Conservation (phyloP, 1,139 yeast genomes). For the Wickerhamiella pararugosa region DNA sequence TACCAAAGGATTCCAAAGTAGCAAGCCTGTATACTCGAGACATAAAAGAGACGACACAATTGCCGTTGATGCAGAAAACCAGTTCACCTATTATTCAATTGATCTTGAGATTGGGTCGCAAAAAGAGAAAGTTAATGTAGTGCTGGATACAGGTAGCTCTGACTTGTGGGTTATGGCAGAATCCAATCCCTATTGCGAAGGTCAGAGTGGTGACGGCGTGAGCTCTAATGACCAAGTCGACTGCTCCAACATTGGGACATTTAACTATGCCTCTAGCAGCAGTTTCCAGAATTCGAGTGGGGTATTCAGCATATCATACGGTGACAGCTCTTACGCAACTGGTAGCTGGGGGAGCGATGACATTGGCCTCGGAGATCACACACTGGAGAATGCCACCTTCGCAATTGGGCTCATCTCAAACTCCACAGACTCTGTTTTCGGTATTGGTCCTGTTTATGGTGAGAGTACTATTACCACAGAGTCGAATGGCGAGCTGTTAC, state of each 20-base stretch:
- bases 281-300: background rate
- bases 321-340: conserved; percentile 1
- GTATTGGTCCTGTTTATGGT: conserved; percentile 3
- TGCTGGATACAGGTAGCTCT: conserved; percentile 41
- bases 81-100: conserved; percentile 24
- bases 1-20: no score
- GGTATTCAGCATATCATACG: conserved; percentile 1
- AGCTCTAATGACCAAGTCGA: conserved; percentile 22
- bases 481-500: background rate
- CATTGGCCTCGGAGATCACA: background rate
- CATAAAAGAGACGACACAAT: background rate
- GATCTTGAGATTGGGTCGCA: conserved; percentile 28
- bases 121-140: conserved; percentile 29
- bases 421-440: background rate
- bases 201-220: conserved; percentile 30
- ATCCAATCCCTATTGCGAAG: conserved; percentile 17
- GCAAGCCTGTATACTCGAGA: no score
- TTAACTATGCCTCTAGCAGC: background rate
- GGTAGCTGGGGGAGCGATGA: conserved; percentile 1
- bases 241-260: background rate
- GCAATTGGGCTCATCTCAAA: background rate
- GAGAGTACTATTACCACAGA: background rate
- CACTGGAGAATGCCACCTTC: background rate
- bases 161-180: conserved; percentile 34
- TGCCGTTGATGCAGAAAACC: conserved; percentile 14